Conservation (phyloP, 2,329 filamentous ascomycete genomes). For the Aspergillus fumigatiaffinis region DNA sequence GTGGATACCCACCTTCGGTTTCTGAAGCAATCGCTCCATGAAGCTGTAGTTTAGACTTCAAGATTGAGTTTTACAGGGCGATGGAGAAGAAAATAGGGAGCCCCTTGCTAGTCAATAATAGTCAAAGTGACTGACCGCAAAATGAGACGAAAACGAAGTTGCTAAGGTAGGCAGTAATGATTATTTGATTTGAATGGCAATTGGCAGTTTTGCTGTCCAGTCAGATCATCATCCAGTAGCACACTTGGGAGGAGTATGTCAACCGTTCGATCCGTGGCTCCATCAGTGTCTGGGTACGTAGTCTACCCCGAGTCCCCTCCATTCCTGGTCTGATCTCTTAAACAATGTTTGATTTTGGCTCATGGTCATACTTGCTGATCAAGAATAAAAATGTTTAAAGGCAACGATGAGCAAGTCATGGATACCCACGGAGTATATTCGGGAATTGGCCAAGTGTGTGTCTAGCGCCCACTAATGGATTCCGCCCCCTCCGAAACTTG, state of each 20-base stretch:
- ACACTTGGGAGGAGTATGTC: too few species aligned
- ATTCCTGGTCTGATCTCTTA: not conserved
- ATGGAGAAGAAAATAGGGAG: not conserved
- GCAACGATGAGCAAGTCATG: not conserved
- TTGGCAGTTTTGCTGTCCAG: not conserved
- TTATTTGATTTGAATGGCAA: not conserved
- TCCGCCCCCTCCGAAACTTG: constrained; percentile 10
- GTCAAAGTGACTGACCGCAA: not conserved
- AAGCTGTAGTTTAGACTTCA: not conserved
- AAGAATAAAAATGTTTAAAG: not conserved
- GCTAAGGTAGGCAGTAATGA: not conserved
- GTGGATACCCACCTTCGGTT: not conserved
- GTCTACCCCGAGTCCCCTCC: not conserved
- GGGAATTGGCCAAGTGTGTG: not conserved
- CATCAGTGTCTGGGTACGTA: not conserved
- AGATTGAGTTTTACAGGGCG: constrained; percentile 3
- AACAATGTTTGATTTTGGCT: not conserved
- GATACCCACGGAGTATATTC: not conserved
- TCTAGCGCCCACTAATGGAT: constrained; percentile 1
- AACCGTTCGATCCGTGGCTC: too few species aligned
- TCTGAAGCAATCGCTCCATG: not conserved
- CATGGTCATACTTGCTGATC: not conserved
- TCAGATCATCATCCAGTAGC: not conserved
- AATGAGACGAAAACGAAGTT: not conserved
- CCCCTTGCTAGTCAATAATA: constrained; percentile 1